Evolutionary conservation across 1,139 yeast genomes (phyloP), one percentile per base, ranked within the genome.

Genomic region (Hansenula lynferdii): DNA sequence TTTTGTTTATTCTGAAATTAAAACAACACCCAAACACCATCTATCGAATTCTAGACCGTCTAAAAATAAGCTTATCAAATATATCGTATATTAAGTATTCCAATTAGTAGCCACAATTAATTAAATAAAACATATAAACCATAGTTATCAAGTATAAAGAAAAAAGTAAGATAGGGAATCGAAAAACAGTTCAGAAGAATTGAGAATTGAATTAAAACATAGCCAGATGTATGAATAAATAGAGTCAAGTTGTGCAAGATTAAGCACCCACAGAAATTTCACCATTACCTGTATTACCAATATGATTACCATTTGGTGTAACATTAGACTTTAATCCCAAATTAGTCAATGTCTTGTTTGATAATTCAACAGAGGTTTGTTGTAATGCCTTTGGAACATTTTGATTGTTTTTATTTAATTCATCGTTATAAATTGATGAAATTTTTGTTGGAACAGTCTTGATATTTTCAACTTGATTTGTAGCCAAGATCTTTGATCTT

Each of bases 341-440:
- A n/a, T 29, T 34, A 12, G 35, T 21, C 10, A 41, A 31, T 9
- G 41, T 43, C 23, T 47, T 43, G 28, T 32, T 36, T 11, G 48
- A 42, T 20, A 47, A 34, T 14, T 44, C 45, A 12, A 28, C 21
- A 1, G 47, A 40, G 20, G 51, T 42, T 15, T 37, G 35, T 5
- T 42, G 43, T 8, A 48, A 40, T 2, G 51, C 51, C 22, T 41
- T 47, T 31, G 45, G 25, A 20, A 38, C 40, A 14, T 31, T 35
- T 10, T 41, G 28, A n/a, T 30, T 19, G 16, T 16, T 22, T 9
- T 39, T 34, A 8, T 35, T 26, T 31, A 46, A 42, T 15, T 44
- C 40, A 10, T 37, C 37, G n/a, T 39, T 31, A 29, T 46, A 47
- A 22, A 43, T 40, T 14, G 35, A 22, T n/a, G 34, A 16, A 28